Percentiles rank a stretch among this genome's conserved stretches.
phyloP scores from a whole-genome alignment of 164 flowering plant species.

The Annona cherimola region DNA sequence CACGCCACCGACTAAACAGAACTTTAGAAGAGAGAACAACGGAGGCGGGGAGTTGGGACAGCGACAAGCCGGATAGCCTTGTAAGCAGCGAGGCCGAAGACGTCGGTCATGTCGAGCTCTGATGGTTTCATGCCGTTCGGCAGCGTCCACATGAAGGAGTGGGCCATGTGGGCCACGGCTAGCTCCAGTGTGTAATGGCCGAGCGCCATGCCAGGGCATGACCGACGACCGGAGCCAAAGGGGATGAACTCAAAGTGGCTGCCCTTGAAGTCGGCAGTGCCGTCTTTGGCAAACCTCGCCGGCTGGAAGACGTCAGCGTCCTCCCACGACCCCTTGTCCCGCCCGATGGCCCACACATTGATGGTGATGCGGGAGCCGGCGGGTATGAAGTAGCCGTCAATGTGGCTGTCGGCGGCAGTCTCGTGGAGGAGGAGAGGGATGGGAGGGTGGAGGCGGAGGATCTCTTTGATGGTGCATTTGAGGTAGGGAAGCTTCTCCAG shows the following conservation, averaged over 20 bases:
- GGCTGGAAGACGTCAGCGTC: conserved; percentile 60
- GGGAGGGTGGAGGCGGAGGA: conserved; percentile 82
- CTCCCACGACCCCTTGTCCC: conserved; percentile 57
- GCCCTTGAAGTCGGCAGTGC: conserved; percentile 61
- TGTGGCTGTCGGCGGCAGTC: conserved; percentile 52
- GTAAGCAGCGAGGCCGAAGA: conserved; percentile 82
- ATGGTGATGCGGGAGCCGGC: conserved; percentile 53
- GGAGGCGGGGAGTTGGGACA: conserved; percentile 45
- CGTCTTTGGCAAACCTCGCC: conserved; percentile 36
- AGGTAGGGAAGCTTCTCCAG: conserved; percentile 57
- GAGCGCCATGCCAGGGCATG: conserved; percentile 85
- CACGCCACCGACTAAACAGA: too few species aligned
- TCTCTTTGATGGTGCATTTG: conserved; percentile 50
- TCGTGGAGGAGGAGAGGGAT: conserved; percentile 83
- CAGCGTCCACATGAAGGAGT: conserved; percentile 70
- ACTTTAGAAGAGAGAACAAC: conserved; percentile 30
- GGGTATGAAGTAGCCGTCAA: conserved; percentile 60
- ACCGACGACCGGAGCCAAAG: conserved; percentile 83
- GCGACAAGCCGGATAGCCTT: conserved; percentile 55
- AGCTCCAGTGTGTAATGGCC: conserved; percentile 61
- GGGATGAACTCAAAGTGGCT: conserved; percentile 71
- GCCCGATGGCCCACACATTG: conserved; percentile 66
- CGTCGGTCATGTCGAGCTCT: conserved; percentile 68
- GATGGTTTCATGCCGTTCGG: conserved; percentile 81
- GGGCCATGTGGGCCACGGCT: conserved; percentile 59